Evolutionary conservation across 345 rosid genomes (phyloP), one percentile per base, ranked within the genome.

Genomic region (Litchi chinensis): DNA sequence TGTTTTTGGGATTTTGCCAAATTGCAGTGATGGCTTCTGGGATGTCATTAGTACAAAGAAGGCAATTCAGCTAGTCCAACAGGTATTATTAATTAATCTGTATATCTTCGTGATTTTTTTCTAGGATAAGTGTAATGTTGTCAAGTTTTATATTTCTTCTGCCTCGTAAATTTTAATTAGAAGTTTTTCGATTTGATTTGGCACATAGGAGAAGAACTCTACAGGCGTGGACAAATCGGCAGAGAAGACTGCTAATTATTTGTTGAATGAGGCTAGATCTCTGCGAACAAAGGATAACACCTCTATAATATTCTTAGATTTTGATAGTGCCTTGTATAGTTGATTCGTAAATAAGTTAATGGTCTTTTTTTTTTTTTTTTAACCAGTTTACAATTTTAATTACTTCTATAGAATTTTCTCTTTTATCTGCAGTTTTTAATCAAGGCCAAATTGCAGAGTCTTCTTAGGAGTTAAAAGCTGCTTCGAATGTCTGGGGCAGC

Each of bases 281-380:
- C 86, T 85, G 87, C 94, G 95, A 73, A 96, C 99, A 28, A 94
- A 94, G 89, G 98, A 96, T 84, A 94, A 96, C 82, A 94, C 98
- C 79, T 90, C 99, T 28, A 81, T 96, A 85, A 79, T 96, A 80
- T 93, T 87, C 90, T 81, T 96, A 88, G 98, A 92, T 84, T 91
- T 96, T 79, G 90, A 86, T 65, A 78, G 74, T 56, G 44, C 67
- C 83, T 26, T 90, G 89, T 91, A 86, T 84, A 84, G 86, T 63
- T 68, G 85, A 77, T 78, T 79, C 87, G 16, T 87, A 73, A 87
- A 65, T 81, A 69, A 71, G 59, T 81, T 50, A 13, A n/a, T 11
- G 56, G 22, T 65, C 52, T 22, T 8, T 57, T 59, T 26, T 7
- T 2, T 59, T n/a, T 59, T 59, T 59, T 21, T 21, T 59, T 21